Evolutionary conservation across 371 early-diverging fungal genomes (phyloP).

Genomic region (Coemansia sp.): DNA sequence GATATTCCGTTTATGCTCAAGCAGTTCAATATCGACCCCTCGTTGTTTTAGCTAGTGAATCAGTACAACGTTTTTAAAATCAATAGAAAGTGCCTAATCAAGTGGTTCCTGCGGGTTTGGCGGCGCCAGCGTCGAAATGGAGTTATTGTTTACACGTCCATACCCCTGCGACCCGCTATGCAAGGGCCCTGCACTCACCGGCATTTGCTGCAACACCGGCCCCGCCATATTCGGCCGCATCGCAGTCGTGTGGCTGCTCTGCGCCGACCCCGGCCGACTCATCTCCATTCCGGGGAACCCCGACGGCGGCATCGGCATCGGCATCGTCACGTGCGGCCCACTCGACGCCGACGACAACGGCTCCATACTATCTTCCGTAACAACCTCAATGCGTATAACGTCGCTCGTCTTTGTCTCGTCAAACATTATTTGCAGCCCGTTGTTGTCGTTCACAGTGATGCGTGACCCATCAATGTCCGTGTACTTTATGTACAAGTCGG

Average conservation of each 20-base stretch:
- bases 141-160: constrained; percentile 11
- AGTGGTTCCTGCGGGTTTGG: constrained; percentile 44
- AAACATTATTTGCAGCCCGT: constrained; percentile 43
- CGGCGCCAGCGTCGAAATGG: constrained; percentile 24
- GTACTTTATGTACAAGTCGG: constrained; percentile 35
- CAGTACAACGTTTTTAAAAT: neutral
- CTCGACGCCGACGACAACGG: constrained; percentile 6
- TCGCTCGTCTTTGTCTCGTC: constrained; percentile 36
- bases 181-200: neutral
- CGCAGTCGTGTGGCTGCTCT: constrained; percentile 13
- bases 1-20: constrained; percentile 36
- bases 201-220: constrained; percentile 4
- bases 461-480: constrained; percentile 30
- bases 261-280: constrained; percentile 28
- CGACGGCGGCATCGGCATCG: constrained; percentile 40
- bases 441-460: constrained; percentile 42
- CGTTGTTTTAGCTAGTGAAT: constrained; percentile 13
- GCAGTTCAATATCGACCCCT: constrained; percentile 34
- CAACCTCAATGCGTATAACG: constrained; percentile 37
- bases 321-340: constrained; percentile 6
- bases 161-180: constrained; percentile 14
- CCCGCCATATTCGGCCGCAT: constrained; percentile 10
- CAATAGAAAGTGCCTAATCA: neutral
- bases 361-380: constrained; percentile 6
- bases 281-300: constrained; percentile 45